Conservation (phyloP, 257 asterid species). For the Leptodermis oblonga region DNA sequence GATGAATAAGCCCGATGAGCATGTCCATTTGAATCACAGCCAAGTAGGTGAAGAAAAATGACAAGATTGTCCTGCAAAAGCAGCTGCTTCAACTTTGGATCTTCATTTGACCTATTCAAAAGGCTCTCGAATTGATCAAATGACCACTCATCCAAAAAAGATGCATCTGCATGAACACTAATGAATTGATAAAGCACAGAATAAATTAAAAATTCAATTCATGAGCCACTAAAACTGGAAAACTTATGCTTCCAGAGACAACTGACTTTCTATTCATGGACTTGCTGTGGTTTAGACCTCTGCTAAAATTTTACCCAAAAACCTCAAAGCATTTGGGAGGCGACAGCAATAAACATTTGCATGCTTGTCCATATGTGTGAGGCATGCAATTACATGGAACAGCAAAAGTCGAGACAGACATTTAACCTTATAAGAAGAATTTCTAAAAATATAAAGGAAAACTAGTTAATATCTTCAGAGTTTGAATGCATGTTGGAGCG, state of each 20-base stretch:
- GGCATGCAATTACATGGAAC: background rate
- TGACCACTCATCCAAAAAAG: constrained; percentile 98
- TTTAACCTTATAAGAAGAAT: background rate
- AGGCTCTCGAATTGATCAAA: constrained; percentile 77
- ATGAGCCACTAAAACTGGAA: background rate
- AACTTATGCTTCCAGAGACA: background rate
- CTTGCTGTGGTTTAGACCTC: background rate
- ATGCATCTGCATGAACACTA: constrained; percentile 75
- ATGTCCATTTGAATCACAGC: constrained; percentile 98
- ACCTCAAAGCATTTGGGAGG: background rate
- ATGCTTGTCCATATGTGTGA: background rate
- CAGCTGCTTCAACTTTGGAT: constrained; percentile 62
- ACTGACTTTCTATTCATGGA: background rate
- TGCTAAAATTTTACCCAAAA: background rate
- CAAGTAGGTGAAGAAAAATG: constrained; percentile 82
- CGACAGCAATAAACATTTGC: background rate
- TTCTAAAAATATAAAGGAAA: background rate
- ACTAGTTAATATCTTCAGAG: background rate
- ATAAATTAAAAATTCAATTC: background rate
- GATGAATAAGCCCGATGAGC: constrained; percentile 96
- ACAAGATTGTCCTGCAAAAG: constrained; percentile 87
- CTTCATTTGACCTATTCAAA: constrained; percentile 73
- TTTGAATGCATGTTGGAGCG: background rate
- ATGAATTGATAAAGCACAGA: constrained; percentile 20
- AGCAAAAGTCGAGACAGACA: background rate